These are phyloP conservation scores for Geranium incanum DNA, from an alignment of 441 rosid genomes.

Conservation along the genomic window DNA sequence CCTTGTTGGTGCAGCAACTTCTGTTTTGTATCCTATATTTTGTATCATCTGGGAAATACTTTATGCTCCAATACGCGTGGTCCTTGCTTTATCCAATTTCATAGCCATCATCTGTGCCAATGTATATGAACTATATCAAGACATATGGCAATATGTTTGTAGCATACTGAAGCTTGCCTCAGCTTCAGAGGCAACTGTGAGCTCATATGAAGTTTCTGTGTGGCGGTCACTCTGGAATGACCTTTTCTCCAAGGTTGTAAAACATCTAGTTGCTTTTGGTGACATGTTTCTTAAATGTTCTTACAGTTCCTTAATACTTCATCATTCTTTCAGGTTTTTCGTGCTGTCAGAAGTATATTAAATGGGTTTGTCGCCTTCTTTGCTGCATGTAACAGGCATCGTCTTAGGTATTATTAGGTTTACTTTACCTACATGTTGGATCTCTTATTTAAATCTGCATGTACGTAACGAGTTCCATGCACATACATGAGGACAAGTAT, in stretches of 20 bases:
- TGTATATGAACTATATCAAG: conserved; percentile 16
- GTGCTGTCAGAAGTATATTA: conserved; percentile 26
- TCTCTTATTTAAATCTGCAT: background rate
- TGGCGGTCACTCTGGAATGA: conserved; percentile 30
- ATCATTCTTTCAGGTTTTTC: conserved; percentile 24
- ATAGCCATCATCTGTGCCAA: conserved; percentile 17
- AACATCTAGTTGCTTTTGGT: background rate
- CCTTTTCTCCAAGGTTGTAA: conserved; percentile 26
- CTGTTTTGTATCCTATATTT: conserved; percentile 22
- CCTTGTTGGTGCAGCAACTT: conserved; percentile 22
- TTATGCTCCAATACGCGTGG: conserved; percentile 24
- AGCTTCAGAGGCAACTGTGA: conserved; percentile 20
- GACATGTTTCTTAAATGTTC: background rate
- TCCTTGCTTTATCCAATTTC: conserved; percentile 22
- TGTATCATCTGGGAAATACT: conserved; percentile 24
- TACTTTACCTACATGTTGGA: background rate
- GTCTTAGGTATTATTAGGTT: conserved; percentile 22
- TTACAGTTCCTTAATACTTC: background rate
- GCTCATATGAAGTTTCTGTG: conserved; percentile 20
- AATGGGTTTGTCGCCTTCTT: conserved; percentile 28
- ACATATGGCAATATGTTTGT: conserved; percentile 13
- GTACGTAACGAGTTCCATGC: too few species aligned
- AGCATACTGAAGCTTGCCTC: conserved; percentile 17
- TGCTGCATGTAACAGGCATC: conserved; percentile 31
- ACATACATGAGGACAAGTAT: background rate